Percentiles rank a stretch among this genome's conserved stretches.
These are phyloP conservation scores for Mycena rosella DNA, from an alignment of 768 basidiomycete species.

Conservation along the genomic window DNA sequence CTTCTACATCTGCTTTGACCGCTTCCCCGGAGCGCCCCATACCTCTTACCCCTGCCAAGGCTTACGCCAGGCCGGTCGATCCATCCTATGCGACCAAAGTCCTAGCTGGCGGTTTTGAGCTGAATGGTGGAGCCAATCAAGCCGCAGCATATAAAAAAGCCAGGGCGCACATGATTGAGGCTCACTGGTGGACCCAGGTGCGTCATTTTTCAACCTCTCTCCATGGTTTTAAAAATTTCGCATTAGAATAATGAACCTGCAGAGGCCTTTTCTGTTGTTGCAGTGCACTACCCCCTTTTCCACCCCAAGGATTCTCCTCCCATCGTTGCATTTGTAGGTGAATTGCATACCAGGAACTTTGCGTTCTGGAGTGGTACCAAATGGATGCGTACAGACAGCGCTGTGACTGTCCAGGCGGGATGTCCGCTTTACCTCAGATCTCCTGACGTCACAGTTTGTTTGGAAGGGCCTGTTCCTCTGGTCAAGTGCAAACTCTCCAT, in stretches of 20 bases:
- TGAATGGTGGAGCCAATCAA: neutral
- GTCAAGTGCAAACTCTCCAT: neutral
- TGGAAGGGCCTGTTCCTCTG: neutral
- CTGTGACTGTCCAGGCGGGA: neutral
- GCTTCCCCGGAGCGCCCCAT: too few species aligned
- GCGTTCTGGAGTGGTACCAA: neutral
- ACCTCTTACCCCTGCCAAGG: neutral
- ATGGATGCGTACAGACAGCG: neutral
- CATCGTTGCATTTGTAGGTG: neutral
- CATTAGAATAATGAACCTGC: neutral
- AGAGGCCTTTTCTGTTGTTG: neutral
- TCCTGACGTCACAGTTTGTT: neutral
- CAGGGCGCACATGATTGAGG: neutral
- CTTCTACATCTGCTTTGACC: neutral
- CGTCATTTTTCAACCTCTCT: neutral
- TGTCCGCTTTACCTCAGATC: neutral
- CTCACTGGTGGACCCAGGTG: neutral
- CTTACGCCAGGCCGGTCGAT: neutral
- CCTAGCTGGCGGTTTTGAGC: neutral
- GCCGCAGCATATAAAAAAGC: neutral
- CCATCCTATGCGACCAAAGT: neutral
- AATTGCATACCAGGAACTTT: neutral
- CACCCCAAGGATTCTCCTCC: slow-evolving; percentile 4
- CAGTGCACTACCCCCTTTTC: neutral
- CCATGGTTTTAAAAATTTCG: neutral